Evolutionary conservation across 257 asterid genomes (phyloP).

Genomic region (Nicotiana paniculata): DNA sequence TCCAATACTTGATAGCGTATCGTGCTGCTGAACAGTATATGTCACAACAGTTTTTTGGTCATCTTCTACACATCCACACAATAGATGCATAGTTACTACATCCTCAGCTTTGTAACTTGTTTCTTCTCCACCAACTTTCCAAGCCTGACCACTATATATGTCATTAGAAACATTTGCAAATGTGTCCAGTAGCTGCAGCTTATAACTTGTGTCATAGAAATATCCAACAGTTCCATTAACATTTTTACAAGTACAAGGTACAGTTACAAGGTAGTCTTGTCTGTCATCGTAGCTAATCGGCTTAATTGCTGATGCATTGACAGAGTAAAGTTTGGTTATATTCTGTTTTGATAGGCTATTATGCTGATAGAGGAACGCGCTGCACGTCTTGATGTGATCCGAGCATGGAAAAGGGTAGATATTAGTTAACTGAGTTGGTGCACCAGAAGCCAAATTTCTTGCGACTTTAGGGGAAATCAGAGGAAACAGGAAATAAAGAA

Average conservation of each 20-base stretch:
- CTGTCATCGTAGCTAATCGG: conserved; percentile 16
- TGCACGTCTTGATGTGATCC: conserved; percentile 28
- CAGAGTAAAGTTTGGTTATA: conserved; percentile 36
- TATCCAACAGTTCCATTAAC: conserved; percentile 39
- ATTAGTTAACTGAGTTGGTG: background rate
- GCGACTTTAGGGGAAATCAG: background rate
- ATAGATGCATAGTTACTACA: conserved; percentile 31
- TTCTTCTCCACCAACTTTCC: conserved; percentile 29
- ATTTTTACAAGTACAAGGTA: conserved; percentile 47
- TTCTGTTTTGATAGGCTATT: conserved; percentile 21
- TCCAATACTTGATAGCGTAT: conserved; percentile 39
- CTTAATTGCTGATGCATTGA: conserved; percentile 32
- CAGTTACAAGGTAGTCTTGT: conserved; percentile 41
- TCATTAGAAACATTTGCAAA: conserved; percentile 35
- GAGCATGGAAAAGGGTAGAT: conserved; percentile 35
- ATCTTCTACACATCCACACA: conserved; percentile 58
- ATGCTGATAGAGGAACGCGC: conserved; percentile 52
- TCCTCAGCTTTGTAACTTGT: conserved; percentile 8
- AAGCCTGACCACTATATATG: conserved; percentile 46
- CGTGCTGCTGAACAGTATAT: conserved; percentile 45
- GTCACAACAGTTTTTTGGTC: conserved; percentile 42
- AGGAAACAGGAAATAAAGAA: conserved; percentile 18
- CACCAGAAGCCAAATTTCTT: conserved; percentile 5
- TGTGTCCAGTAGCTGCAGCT: conserved; percentile 14
- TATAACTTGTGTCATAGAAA: conserved; percentile 45